These are phyloP conservation scores for Diatrype stigma DNA, from an alignment of 2,329 filamentous ascomycete species.

Conservation along the genomic window DNA sequence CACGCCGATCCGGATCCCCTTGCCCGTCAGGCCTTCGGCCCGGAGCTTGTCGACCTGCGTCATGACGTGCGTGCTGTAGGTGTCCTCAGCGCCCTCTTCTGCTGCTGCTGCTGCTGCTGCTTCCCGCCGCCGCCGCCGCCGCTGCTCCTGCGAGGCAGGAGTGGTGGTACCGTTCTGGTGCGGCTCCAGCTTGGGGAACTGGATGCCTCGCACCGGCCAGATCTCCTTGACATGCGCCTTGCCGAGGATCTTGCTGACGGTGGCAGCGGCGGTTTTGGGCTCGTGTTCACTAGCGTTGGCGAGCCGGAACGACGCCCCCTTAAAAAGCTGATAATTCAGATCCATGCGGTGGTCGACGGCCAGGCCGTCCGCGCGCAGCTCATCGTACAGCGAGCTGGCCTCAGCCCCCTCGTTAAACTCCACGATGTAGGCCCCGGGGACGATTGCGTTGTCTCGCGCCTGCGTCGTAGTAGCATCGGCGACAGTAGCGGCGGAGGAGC, in stretches of 20 bases:
- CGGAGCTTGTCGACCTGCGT: conserved; percentile 37
- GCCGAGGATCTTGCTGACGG: conserved; percentile 16
- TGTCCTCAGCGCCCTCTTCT: conserved; percentile 6
- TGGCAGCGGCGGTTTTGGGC: conserved; percentile 6
- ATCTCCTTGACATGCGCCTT: conserved; percentile 22
- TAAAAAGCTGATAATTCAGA: conserved; percentile 17
- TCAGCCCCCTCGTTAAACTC: conserved; percentile 16
- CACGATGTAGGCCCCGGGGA: conserved; percentile 15
- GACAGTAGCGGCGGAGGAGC: not conserved
- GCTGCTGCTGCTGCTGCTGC: not conserved
- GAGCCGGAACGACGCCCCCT: conserved; percentile 16
- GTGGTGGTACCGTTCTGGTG: conserved; percentile 10
- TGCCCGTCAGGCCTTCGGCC: conserved; percentile 39
- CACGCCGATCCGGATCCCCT: conserved; percentile 39
- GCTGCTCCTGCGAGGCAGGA: conserved; percentile 1
- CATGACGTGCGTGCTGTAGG: conserved; percentile 24
- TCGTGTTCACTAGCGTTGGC: conserved; percentile 2
- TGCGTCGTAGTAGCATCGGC: too few relatives aligned
- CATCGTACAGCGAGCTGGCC: conserved; percentile 12
- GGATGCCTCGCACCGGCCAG: conserved; percentile 25
- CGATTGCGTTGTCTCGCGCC: conserved; percentile 1
- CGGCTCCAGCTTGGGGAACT: conserved; percentile 11
- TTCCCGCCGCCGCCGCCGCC: not conserved
- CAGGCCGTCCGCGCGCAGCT: conserved; percentile 9
- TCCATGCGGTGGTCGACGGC: conserved; percentile 12